These are phyloP conservation scores for Fibroporia radiculosa DNA, from an alignment of 768 basidiomycete genomes.

Conservation along the genomic window DNA sequence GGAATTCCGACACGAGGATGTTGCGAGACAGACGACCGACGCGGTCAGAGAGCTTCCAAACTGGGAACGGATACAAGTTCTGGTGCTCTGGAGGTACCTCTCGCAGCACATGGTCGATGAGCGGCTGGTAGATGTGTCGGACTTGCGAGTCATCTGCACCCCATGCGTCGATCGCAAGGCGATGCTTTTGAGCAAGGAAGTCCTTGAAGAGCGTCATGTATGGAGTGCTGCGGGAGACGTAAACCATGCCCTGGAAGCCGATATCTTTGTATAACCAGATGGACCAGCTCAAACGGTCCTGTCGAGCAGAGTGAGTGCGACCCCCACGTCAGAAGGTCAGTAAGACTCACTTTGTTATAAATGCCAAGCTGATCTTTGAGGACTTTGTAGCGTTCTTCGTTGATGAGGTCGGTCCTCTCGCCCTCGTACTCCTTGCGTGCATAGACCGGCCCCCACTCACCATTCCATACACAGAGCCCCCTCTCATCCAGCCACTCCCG, in stretches of 20 bases:
- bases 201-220: conserved; percentile 64
- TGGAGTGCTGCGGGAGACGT: conserved; percentile 57
- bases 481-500: conserved; percentile 68
- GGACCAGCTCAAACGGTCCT: conserved; percentile 58
- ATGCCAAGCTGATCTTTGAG: conserved; percentile 69
- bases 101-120: conserved; percentile 52
- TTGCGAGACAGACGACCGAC: conserved; percentile 54
- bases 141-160: conserved; percentile 59
- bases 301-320: background rate
- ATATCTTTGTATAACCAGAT: conserved; percentile 89
- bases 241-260: conserved; percentile 81
- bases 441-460: conserved; percentile 85
- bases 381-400: conserved; percentile 57
- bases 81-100: conserved; percentile 45
- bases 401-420: conserved; percentile 54
- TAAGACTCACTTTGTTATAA: conserved; percentile 45
- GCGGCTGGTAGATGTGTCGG: conserved; percentile 53
- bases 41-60: conserved; percentile 53
- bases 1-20: conserved; percentile 63
- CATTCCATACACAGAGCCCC: conserved; percentile 68
- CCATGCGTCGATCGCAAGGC: conserved; percentile 74
- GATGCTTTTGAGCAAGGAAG: conserved; percentile 74
- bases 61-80: conserved; percentile 52
- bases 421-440: conserved; percentile 49
- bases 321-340: background rate